These are phyloP conservation scores for Rhexocercosporidium sp. DNA, from an alignment of 2,329 filamentous ascomycete genomes.

Conservation along the genomic window DNA sequence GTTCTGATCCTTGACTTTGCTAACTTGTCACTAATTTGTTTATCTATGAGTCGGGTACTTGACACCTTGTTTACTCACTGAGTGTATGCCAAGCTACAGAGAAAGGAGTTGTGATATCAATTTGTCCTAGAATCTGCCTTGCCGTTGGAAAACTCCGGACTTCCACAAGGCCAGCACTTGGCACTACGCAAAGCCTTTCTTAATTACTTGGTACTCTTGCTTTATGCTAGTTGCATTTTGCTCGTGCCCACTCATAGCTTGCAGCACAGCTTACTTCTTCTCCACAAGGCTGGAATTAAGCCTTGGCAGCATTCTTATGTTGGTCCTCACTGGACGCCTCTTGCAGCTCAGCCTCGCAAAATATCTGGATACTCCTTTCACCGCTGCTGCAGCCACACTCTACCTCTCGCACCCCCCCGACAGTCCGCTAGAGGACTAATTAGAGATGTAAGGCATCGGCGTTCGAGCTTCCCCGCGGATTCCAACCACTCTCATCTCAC, in stretches of 20 bases:
- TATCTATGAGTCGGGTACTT: not conserved
- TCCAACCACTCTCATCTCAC: not conserved
- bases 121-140: not conserved
- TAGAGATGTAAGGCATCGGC: not conserved
- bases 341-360: not conserved
- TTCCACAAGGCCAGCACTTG: not conserved
- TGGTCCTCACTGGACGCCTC: constrained; percentile 1
- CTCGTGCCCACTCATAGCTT: not conserved
- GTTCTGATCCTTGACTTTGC: too few species aligned
- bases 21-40: not conserved
- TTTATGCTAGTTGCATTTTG: not conserved
- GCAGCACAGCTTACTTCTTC: not conserved
- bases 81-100: not conserved
- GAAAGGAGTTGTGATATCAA: not conserved
- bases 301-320: not conserved
- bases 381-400: not conserved
- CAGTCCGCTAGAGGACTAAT: too few species aligned
- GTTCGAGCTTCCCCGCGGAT: not conserved
- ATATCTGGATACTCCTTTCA: not conserved
- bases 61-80: not conserved
- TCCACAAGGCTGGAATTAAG: not conserved
- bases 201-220: not conserved
- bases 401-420: not conserved
- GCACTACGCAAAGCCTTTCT: not conserved
- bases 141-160: not conserved